Conservation (phyloP, 495 filamentous ascomycete genomes). For the Penicillium psychrofluorescens region DNA sequence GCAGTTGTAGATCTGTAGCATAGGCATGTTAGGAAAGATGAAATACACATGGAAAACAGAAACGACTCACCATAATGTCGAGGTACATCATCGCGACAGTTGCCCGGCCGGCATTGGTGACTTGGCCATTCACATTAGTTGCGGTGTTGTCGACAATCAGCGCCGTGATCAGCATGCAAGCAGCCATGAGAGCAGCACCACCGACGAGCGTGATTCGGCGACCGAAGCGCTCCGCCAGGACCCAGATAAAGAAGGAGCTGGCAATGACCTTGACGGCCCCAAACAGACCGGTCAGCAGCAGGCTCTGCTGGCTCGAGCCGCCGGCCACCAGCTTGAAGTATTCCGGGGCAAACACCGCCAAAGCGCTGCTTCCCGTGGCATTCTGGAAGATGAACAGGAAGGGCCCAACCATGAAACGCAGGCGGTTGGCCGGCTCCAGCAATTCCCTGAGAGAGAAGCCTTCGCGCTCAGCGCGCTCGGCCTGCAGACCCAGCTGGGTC, state of each 20-base stretch:
- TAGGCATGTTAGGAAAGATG: neutral
- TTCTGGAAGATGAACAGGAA: slow-evolving; percentile 16
- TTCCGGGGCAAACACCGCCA: slow-evolving; percentile 25
- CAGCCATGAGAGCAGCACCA: slow-evolving; percentile 19
- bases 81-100: slow-evolving; percentile 19
- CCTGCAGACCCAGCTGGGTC: slow-evolving; percentile 35
- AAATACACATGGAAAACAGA: neutral
- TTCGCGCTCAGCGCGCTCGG: slow-evolving; percentile 29
- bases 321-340: slow-evolving; percentile 33
- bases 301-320: slow-evolving; percentile 20
- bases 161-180: slow-evolving; percentile 19
- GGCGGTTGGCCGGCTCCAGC: slow-evolving; percentile 29
- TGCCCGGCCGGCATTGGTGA: slow-evolving; percentile 14
- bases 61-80: slow-evolving; percentile 15
- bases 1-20: slow-evolving; percentile 15
- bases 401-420: slow-evolving; percentile 24
- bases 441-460: slow-evolving; percentile 34
- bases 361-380: slow-evolving; percentile 16
- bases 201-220: slow-evolving; percentile 26
- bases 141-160: slow-evolving; percentile 14
- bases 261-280: slow-evolving; percentile 33
- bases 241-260: slow-evolving; percentile 28
- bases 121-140: slow-evolving; percentile 8
- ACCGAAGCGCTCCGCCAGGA: slow-evolving; percentile 30
- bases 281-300: slow-evolving; percentile 35